A percentile compares a stretch with the other conserved stretches of the same genome.
These are phyloP conservation scores for Pythium phragmiticola DNA, from an alignment of 352 stramenopile genomes.

Conservation along the genomic window DNA sequence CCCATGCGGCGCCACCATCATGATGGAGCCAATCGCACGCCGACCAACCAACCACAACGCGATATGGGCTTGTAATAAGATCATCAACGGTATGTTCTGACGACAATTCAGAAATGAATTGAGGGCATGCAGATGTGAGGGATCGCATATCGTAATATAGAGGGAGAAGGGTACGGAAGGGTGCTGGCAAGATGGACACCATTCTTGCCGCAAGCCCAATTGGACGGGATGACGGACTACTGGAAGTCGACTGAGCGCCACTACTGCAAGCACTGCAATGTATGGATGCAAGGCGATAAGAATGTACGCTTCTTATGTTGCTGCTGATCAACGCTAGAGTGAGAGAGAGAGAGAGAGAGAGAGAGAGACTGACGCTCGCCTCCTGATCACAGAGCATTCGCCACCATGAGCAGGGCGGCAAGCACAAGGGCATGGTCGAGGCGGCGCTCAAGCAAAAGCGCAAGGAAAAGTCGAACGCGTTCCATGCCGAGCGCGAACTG, in stretches of 20 bases:
- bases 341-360: neutral
- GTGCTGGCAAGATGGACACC: slow-evolving; percentile 2
- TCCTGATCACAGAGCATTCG: slow-evolving; percentile 59
- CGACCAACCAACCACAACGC: slow-evolving; percentile 25
- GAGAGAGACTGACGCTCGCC: neutral
- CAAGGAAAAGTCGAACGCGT: slow-evolving; percentile 62
- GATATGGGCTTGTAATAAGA: slow-evolving; percentile 14
- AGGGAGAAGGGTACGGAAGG: slow-evolving; percentile 6
- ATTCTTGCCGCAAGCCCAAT: neutral
- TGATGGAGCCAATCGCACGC: slow-evolving; percentile 36
- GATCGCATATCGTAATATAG: slow-evolving; percentile 1
- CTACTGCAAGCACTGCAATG: slow-evolving; percentile 89
- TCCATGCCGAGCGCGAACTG: slow-evolving; percentile 52
- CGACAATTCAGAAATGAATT: slow-evolving; percentile 30
- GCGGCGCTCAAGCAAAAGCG: slow-evolving; percentile 71
- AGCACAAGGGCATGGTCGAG: slow-evolving; percentile 77
- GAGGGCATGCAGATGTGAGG: slow-evolving; percentile 8
- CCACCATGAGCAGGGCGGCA: slow-evolving; percentile 75
- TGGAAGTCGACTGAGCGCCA: slow-evolving; percentile 69
- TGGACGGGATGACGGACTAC: slow-evolving; percentile 54
- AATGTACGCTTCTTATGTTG: slow-evolving; percentile 1
- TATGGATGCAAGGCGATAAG: slow-evolving; percentile 83
- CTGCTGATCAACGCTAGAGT: too few relatives aligned
- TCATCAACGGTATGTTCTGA: neutral
- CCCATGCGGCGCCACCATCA: slow-evolving; percentile 1